Evolutionary conservation across 2,329 filamentous ascomycete species (phyloP), one percentile per base, ranked within the genome.

Genomic region (Aspergillus ustus): DNA sequence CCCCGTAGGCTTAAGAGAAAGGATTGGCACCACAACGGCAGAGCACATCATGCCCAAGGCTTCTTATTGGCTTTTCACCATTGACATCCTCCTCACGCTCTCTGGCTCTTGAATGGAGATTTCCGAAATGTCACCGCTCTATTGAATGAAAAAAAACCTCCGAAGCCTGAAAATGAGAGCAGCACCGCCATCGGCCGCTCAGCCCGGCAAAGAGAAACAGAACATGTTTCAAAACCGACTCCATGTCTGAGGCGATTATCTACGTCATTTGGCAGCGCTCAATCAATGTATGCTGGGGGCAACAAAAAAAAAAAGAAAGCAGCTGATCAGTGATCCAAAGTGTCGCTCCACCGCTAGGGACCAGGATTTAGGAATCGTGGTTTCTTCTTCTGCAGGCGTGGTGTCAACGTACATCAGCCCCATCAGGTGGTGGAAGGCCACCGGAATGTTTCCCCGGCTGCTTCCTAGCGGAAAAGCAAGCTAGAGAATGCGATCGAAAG

Each of bases 21-120:
- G 52, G 46, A 62, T 58, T 57, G 55, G n/a, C 58, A 55, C 49
- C 51, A 63, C 62, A 62, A 60, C 63, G 64, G 60, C 29, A 61
- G 53, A 62, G 63, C 60, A 65, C 63, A 64, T 63, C 65, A 65
- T 62, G 40, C 29, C 34, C 37, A 50, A 50, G 22, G 25, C n/a
- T n/a, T 54, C 44, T 54, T 31, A 61, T 57, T 57, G 53, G 59
- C 25, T 8, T 56, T 40, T 37, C 31, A 6, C 28, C 25, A 17
- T 44, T 15, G 31, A 40, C 13, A n/a, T 52, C 19, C 29, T 40
- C 25, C 25, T 48, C 25, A 48, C 20, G 19, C 45, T 48, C 20
- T 48, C 34, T 17, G 9, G 34, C 34, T 13, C 15, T 15, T 40
- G 34, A 40, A 40, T 40, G 34, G 34, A 40, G 34, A 40, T 40